Base-by-base conservation (phyloP, 768 basidiomycete genomes). In the Daedaleopsis nitida region DNA sequence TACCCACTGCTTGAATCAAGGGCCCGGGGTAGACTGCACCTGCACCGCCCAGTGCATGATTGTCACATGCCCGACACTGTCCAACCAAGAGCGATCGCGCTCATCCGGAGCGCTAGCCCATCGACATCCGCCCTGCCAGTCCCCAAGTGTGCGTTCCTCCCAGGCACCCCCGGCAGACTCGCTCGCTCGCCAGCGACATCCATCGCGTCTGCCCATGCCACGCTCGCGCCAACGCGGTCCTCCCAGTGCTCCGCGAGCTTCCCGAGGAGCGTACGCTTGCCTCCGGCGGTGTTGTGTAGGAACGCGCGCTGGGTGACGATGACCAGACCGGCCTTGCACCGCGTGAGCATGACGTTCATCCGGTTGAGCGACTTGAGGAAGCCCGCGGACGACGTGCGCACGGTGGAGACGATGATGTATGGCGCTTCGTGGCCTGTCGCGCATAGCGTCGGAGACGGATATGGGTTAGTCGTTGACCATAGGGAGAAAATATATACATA, bases 391-490 rank as follows among this genome's bases (percentile, higher is more conserved):
- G 66, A 64, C 0, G 83, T 80, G 24, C 84, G 75, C 6, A 84
- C 83, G n/a, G 79, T 73, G 5, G 83, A 84, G 1, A 86, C 66
- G 7, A 85, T 66, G 9, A 85, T 75, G 58, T 75, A 83, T 39
- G 79, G 75, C 5, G 73, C 77, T 70, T 85, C 84, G 60, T 85
- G 85, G 0, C 84, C 83, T 83, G 60, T 5, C 9, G 44, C 19
- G 3, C 9, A 32, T n/a, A 51, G 52, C n/a, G n/a, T n/a, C n/a
- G n/a, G n/a, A n/a, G n/a, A n/a, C n/a, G n/a, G n/a, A 1, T 8
- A 45, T 16, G 50, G 61, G 42, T 16, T 54, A 35, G 62, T 35
- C 13, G 51, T 34, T 13, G 27, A 21, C n/a, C n/a, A 9, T 27
- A 35, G 32, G 13, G 1, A 45, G 49, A 23, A 24, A 39, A 52